A percentile compares a stretch with the other conserved stretches of the same genome.
Conservation (phyloP, 257 asterid species). For the Forsythia viridissima region DNA sequence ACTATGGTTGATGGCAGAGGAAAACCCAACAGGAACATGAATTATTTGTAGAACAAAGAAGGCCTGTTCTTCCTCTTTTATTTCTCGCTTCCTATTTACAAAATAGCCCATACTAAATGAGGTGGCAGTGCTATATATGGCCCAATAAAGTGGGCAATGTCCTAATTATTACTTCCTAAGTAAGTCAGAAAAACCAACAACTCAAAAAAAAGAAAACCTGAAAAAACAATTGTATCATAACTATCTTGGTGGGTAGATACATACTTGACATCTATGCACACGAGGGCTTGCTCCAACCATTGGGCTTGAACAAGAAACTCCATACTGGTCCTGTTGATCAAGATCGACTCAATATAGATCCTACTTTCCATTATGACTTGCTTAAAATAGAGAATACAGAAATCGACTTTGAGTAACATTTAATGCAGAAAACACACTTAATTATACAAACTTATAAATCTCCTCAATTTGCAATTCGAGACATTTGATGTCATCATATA, state of each 20-base stretch:
- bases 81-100: neutral
- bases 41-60: neutral
- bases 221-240: neutral
- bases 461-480: slow-evolving; percentile 21
- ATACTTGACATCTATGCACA: slow-evolving; percentile 72
- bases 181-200: neutral
- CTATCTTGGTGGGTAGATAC: slow-evolving; percentile 21
- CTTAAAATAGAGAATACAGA: slow-evolving; percentile 13
- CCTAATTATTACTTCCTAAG: neutral
- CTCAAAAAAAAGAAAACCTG: neutral
- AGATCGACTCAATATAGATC: slow-evolving; percentile 24
- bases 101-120: neutral
- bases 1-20: neutral
- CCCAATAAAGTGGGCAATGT: neutral
- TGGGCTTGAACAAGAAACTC: slow-evolving; percentile 53
- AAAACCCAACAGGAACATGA: neutral
- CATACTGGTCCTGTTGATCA: slow-evolving; percentile 62
- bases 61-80: neutral
- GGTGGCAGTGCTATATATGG: neutral
- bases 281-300: slow-evolving; percentile 73
- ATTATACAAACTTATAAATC: slow-evolving; percentile 16
- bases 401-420: neutral
- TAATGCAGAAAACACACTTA: neutral
- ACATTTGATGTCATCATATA: slow-evolving; percentile 6
- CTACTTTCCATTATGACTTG: slow-evolving; percentile 9